Conservation (phyloP, 352 stramenopile genomes). For the Blastocystis sp. region DNA sequence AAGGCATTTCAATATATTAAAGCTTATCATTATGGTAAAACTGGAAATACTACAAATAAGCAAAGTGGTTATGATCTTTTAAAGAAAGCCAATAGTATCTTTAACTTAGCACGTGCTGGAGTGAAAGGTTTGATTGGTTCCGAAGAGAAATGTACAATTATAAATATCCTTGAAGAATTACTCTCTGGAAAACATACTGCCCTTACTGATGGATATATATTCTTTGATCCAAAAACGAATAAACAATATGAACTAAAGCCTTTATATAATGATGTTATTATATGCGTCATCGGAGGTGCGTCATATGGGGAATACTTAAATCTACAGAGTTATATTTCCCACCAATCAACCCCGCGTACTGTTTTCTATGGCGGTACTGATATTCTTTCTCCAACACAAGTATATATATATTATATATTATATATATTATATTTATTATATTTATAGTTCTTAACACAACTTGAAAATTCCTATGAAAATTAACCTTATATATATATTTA, state of each 20-base stretch:
- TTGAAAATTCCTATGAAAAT: conserved; percentile 16
- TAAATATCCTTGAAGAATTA: conserved; percentile 32
- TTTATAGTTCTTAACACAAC: conserved; percentile 24
- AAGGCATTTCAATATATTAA: conserved; percentile 19
- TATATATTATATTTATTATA: background rate
- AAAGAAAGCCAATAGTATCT: background rate
- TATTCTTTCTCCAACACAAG: conserved; percentile 23
- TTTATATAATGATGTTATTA: conserved; percentile 50
- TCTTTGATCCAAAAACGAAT: conserved; percentile 30
- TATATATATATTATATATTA: too few relatives aligned
- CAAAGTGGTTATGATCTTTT: conserved; percentile 4
- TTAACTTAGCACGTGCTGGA: conserved; percentile 24
- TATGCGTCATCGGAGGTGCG: conserved; percentile 61
- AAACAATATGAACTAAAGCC: conserved; percentile 25
- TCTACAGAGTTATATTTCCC: conserved; percentile 47
- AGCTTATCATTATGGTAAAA: conserved; percentile 20
- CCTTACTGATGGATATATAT: conserved; percentile 23
- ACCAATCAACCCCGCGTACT: conserved; percentile 7
- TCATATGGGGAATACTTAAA: conserved; percentile 68
- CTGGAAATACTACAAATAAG: conserved; percentile 1
- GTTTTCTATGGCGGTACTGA: conserved; percentile 35
- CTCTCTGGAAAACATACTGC: conserved; percentile 8
- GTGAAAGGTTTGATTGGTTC: conserved; percentile 30
- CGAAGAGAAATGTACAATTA: conserved; percentile 16
- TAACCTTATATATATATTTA: too few relatives aligned